Base-by-base conservation (phyloP, 2,329 filamentous ascomycete genomes). In the Arachnomyces sp. region DNA sequence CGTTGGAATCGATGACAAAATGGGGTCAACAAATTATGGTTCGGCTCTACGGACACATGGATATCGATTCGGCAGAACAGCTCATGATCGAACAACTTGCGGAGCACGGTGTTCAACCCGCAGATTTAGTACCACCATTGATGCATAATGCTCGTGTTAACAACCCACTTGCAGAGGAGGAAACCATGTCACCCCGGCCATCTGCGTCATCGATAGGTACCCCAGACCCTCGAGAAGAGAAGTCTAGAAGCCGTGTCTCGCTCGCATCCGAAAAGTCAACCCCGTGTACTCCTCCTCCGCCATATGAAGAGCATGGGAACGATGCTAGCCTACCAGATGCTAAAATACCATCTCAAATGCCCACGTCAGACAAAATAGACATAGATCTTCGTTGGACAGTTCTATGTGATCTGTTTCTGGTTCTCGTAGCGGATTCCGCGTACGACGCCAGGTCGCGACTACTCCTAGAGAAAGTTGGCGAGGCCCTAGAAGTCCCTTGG, bases 11-110 rank as follows among this genome's bases (percentile, higher is more conserved):
- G 28, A 82, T 86, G 68, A 84, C 84, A 62, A 95, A 95, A 84
- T 98, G 90, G 90, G 81, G 85, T 42, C 92, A 98, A 61, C 93
- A 93, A 68, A 94, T 95, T 75, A 98, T 98, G 89, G 80, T 95
- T 44, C 80, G 90, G 16, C 62, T 98, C 9, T 98, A 96, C 61
- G 71, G 79, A 9, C 92, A 98, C 63, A 98, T 98, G 92, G 92
- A 98, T 44, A 93, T 98, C 54, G 88, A 82, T 55, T 72, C 82
- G 28, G 62, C 65, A 43, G 92, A 98, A 64, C 92, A 98, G 68
- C 73, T 98, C 61, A 98, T 98, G 92, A 95, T 98, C 51, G 92
- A 98, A 66, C 92, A 98, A 63, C 72, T 98, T 43, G 83, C 86
- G 9, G 85, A 92, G 43, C 92, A 98, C 64, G 92, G 90, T 3